Evolutionary conservation across 2,329 filamentous ascomycete species (phyloP).

Genomic region (Fusarium coicis): DNA sequence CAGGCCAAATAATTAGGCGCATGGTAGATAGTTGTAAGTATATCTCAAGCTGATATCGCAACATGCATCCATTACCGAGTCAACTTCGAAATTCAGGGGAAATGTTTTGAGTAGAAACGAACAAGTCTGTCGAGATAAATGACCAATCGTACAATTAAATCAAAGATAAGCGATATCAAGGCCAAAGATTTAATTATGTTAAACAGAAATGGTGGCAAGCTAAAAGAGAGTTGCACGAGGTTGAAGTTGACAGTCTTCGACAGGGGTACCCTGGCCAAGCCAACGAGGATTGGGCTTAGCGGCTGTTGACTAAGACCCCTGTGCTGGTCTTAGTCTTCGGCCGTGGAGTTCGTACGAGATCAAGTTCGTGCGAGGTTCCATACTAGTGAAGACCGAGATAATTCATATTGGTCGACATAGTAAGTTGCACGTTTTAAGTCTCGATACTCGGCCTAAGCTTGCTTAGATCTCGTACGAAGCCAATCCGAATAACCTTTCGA

Average conservation of each 20-base stretch:
- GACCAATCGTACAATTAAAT: fast-evolving
- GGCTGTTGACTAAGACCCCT: not conserved
- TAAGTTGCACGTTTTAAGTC: not conserved
- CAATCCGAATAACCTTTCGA: not conserved
- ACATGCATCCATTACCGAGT: not conserved
- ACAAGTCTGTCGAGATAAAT: not conserved
- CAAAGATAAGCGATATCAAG: not conserved
- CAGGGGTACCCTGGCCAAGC: no score
- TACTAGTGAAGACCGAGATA: not conserved
- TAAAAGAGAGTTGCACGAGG: not conserved
- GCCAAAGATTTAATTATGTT: not conserved
- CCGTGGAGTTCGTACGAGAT: not conserved
- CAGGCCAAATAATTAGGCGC: no score
- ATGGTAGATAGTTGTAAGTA: not conserved
- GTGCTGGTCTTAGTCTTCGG: not conserved
- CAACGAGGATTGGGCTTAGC: not conserved
- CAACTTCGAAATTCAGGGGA: not conserved
- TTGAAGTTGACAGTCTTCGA: not conserved
- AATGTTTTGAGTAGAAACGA: not conserved
- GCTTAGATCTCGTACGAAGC: not conserved
- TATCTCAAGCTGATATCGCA: not conserved
- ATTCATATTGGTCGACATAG: not conserved
- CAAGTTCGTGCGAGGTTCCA: not conserved
- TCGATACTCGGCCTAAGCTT: not conserved
- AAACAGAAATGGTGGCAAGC: not conserved